Percentiles rank a stretch among this genome's conserved stretches.
These are phyloP conservation scores for Ophiostoma populinum DNA, from an alignment of 2,329 filamentous ascomycete species.

Conservation along the genomic window DNA sequence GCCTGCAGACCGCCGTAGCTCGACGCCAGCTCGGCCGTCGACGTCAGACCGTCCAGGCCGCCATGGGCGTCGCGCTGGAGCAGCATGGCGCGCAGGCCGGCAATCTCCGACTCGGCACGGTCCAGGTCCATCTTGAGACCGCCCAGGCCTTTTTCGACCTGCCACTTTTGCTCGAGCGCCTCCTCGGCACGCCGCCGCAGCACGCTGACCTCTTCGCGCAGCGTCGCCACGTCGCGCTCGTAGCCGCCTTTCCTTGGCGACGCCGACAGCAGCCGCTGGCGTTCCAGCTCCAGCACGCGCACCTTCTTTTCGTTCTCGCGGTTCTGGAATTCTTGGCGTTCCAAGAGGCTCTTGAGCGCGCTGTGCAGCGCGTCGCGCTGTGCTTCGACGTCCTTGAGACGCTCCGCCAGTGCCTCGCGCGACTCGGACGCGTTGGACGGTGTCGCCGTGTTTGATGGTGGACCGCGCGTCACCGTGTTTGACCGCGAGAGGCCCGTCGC, in stretches of 20 bases:
- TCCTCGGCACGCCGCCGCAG: slow-evolving; percentile 81
- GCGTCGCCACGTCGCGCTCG: slow-evolving; percentile 60
- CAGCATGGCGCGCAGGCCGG: slow-evolving; percentile 61
- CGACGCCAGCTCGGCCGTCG: slow-evolving; percentile 53
- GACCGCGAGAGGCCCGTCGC: slow-evolving; percentile 28
- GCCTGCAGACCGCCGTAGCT: slow-evolving; percentile 61
- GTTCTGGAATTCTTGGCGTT: slow-evolving; percentile 71
- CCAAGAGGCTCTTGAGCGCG: slow-evolving; percentile 68
- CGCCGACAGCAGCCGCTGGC: slow-evolving; percentile 51
- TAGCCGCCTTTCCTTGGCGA: slow-evolving; percentile 64
- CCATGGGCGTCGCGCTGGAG: slow-evolving; percentile 63
- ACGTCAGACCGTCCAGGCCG: slow-evolving; percentile 25
- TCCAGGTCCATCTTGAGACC: slow-evolving; percentile 79
- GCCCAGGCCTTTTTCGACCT: slow-evolving; percentile 18
- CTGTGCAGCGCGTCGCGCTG: slow-evolving; percentile 85
- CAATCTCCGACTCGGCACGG: slow-evolving; percentile 82
- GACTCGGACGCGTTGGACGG: slow-evolving; percentile 30
- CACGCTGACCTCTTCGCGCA: slow-evolving; percentile 71
- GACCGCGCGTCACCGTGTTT: slow-evolving; percentile 24
- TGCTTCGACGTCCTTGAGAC: slow-evolving; percentile 80
- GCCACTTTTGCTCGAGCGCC: slow-evolving; percentile 83
- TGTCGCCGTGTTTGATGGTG: neutral
- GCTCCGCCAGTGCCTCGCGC: slow-evolving; percentile 55
- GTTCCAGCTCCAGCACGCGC: slow-evolving; percentile 56
- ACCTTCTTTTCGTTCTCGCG: slow-evolving; percentile 72